Percentiles rank a stretch among this genome's conserved stretches.
phyloP scores from a whole-genome alignment of 2,329 filamentous ascomycete genomes.

The Monilinia fructigena region DNA sequence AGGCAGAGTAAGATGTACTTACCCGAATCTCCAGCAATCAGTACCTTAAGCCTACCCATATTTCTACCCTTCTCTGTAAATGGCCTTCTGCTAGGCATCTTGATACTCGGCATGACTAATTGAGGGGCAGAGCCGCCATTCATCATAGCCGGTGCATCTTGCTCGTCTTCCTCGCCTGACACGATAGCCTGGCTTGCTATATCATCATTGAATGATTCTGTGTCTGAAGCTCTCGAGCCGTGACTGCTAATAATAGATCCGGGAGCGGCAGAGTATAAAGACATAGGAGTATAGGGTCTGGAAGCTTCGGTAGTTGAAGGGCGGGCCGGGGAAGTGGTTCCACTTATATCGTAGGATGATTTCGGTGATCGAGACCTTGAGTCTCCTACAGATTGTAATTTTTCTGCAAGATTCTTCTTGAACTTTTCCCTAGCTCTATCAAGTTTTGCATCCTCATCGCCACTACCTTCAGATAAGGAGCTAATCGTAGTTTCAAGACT shows the following conservation, averaged over 20 bases:
- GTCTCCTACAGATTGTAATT: slow-evolving; percentile 33
- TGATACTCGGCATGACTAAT: slow-evolving; percentile 96
- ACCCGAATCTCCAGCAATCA: slow-evolving; percentile 79
- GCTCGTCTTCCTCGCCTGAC: slow-evolving; percentile 40
- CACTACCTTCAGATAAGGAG: slow-evolving; percentile 36
- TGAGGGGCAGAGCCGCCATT: slow-evolving; percentile 64
- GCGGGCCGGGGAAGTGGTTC: slow-evolving; percentile 39
- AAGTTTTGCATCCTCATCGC: slow-evolving; percentile 35
- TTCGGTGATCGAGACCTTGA: slow-evolving; percentile 37
- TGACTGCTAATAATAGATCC: slow-evolving; percentile 49
- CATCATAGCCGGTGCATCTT: slow-evolving; percentile 47
- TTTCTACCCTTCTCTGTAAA: slow-evolving; percentile 85
- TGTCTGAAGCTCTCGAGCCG: slow-evolving; percentile 53
- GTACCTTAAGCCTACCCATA: slow-evolving; percentile 83
- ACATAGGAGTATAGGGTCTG: slow-evolving; percentile 48
- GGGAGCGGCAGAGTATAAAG: slow-evolving; percentile 45
- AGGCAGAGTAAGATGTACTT: slow-evolving; percentile 33
- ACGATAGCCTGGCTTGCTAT: slow-evolving; percentile 41
- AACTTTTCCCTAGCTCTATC: slow-evolving; percentile 35
- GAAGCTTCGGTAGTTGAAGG: slow-evolving; percentile 42
- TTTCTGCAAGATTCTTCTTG: slow-evolving; percentile 34
- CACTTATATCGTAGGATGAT: slow-evolving; percentile 40
- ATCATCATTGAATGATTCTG: slow-evolving; percentile 50
- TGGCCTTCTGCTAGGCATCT: slow-evolving; percentile 82
- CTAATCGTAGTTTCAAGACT: slow-evolving; percentile 40